Base-by-base conservation (phyloP, 345 rosid species). In the Conringia planisiliqua region DNA sequence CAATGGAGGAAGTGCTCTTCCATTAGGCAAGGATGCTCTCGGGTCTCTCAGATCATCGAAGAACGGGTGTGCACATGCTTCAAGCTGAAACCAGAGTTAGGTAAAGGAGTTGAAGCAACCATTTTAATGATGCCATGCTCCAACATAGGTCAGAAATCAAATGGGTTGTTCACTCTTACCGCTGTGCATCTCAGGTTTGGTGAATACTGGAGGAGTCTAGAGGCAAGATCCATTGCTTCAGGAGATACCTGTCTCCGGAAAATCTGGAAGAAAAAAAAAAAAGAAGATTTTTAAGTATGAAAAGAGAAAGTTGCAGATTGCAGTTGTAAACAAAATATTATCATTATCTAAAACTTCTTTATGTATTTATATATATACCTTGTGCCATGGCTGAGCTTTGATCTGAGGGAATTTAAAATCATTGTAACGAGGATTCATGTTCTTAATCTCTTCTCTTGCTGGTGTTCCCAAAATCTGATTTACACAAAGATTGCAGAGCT, bases 11-110 rank as follows among this genome's bases (percentile, higher is more conserved):
- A 96, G 76, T 42, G 93, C 83, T 65, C 88, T 89, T 36, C 97
- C 99, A 20, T 88, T 90, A 27, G 98, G 97, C 80, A 96, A 86
- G 73, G 91, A 82, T 36, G 89, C 86, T 69, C 76, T 85, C 12
- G 98, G 97, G 57, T 89, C 85, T 78, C 99, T 84, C 76, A 96
- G 69, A 78, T 85, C 91, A 83, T 96, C 87, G 39, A 96, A 96
- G 90, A 96, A 96, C 0, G 97, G 92, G 74, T 96, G 99, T 14
- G 97, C 93, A 77, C 99, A 96, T 26, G 97, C 99, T 82, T 92
- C 98, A 87, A 96, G 74, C 99, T 96, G 87, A 80, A 77, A 61
- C 68, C 62, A 71, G n/a, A 52, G 73, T 48, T n/a, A 64, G 14
- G 7, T 7, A 39, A 54, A 54, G 17, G 36, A 13, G 20, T 47